phyloP scores from a whole-genome alignment of 2,329 filamentous ascomycete genomes.

The Fulvia fulva region DNA sequence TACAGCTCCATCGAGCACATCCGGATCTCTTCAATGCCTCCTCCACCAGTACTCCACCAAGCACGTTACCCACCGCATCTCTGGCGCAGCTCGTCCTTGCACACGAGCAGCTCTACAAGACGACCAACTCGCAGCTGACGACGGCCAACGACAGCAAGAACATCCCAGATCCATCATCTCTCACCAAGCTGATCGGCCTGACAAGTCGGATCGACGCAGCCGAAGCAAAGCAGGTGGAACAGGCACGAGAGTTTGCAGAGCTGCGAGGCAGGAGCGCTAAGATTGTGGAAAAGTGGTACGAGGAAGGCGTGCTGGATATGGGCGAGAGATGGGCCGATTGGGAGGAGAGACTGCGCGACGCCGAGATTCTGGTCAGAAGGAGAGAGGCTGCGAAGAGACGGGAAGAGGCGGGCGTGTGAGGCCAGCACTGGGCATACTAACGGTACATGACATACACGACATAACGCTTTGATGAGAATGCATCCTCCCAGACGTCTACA shows the following conservation, averaged over 20 bases:
- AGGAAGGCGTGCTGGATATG: constrained; percentile 63
- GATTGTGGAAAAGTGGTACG: constrained; percentile 61
- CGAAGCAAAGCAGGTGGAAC: constrained; percentile 58
- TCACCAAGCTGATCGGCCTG: constrained; percentile 55
- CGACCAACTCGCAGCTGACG: constrained; percentile 42
- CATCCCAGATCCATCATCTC: constrained; percentile 40
- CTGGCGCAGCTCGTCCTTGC: constrained; percentile 41
- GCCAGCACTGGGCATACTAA: background rate
- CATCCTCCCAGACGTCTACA: background rate
- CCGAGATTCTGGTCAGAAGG: constrained; percentile 63
- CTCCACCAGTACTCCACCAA: constrained; percentile 20
- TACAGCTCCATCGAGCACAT: constrained; percentile 40
- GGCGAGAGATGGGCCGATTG: constrained; percentile 67
- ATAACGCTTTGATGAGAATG: background rate
- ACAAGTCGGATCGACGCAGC: constrained; percentile 60
- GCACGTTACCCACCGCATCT: constrained; percentile 21
- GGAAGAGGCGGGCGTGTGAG: constrained; percentile 45
- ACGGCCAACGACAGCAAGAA: constrained; percentile 42
- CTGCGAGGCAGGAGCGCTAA: constrained; percentile 61
- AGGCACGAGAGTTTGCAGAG: constrained; percentile 59
- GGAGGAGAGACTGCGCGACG: constrained; percentile 62
- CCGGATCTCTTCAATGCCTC: constrained; percentile 36
- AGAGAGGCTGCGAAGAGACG: constrained; percentile 55
- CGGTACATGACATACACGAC: background rate
- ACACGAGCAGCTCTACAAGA: constrained; percentile 41